Percentiles rank a stretch among this genome's conserved stretches.
phyloP scores from a whole-genome alignment of 306 rosid genomes.

The Prunus campanulata region DNA sequence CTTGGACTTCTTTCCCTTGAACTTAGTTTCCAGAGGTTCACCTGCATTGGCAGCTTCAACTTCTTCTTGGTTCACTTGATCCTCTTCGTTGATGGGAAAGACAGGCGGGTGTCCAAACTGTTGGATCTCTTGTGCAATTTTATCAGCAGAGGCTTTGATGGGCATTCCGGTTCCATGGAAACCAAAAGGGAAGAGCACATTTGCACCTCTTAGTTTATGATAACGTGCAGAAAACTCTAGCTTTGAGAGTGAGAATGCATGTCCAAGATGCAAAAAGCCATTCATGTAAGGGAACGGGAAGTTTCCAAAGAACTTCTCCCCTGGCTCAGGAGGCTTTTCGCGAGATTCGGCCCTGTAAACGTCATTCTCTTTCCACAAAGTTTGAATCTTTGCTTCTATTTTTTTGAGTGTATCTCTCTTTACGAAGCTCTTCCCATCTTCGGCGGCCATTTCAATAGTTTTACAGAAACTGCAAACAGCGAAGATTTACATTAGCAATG shows the following conservation, averaged over 20 bases:
- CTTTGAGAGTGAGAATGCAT: slow-evolving; percentile 74
- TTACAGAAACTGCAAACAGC: slow-evolving; percentile 39
- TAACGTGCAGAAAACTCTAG: slow-evolving; percentile 82
- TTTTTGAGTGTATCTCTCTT: slow-evolving; percentile 73
- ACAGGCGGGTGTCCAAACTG: slow-evolving; percentile 70
- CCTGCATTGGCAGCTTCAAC: slow-evolving; percentile 27
- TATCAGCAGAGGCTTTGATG: slow-evolving; percentile 90
- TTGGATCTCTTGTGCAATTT: slow-evolving; percentile 68
- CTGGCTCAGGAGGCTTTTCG: slow-evolving; percentile 50
- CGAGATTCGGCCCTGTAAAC: slow-evolving; percentile 72
- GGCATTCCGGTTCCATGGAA: slow-evolving; percentile 99
- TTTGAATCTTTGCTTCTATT: slow-evolving; percentile 58
- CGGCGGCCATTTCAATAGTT: slow-evolving; percentile 56
- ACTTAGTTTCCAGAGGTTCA: slow-evolving; percentile 50
- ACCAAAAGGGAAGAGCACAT: slow-evolving; percentile 79
- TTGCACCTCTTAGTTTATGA: slow-evolving; percentile 80
- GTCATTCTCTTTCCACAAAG: slow-evolving; percentile 76
- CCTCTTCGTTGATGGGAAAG: slow-evolving; percentile 47
- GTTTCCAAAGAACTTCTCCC: slow-evolving; percentile 85
- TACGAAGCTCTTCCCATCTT: slow-evolving; percentile 65
- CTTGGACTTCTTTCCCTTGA: slow-evolving; percentile 89
- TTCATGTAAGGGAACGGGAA: slow-evolving; percentile 94
- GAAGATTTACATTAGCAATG: not conserved
- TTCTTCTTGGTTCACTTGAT: slow-evolving; percentile 31
- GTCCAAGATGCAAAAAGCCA: slow-evolving; percentile 82